These are phyloP conservation scores for Fraxinus albicans DNA, from an alignment of 305 asterid species.

Conservation along the genomic window DNA sequence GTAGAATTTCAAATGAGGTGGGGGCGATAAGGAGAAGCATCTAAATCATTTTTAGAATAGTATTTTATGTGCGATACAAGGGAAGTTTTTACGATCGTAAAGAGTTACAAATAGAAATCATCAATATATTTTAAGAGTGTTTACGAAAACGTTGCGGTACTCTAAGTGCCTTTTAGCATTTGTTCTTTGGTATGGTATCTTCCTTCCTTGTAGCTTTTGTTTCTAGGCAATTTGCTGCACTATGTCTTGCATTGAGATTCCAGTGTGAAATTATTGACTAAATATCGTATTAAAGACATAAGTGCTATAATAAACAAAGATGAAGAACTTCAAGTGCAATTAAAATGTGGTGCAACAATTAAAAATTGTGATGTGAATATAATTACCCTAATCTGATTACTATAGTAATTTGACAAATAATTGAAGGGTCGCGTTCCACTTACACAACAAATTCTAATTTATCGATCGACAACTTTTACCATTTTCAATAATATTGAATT, in stretches of 20 bases:
- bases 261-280: neutral
- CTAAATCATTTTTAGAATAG: neutral
- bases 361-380: too few relatives aligned
- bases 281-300: too few relatives aligned
- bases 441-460: neutral
- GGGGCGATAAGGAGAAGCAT: neutral
- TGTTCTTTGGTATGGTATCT: neutral
- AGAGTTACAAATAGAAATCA: too few relatives aligned
- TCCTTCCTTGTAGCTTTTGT: neutral
- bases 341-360: too few relatives aligned
- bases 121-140: neutral
- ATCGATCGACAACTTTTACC: neutral
- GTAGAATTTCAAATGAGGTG: neutral
- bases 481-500: too few relatives aligned
- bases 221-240: neutral
- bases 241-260: neutral
- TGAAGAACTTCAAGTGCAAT: too few relatives aligned
- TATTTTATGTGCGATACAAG: neutral
- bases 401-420: too few relatives aligned
- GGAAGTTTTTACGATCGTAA: neutral
- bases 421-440: neutral
- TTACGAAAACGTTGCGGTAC: neutral
- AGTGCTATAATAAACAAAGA: too few relatives aligned
- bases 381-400: too few relatives aligned
- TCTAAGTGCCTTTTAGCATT: neutral